phyloP scores from a whole-genome alignment of 257 asterid species.

The Salvia splendens region DNA sequence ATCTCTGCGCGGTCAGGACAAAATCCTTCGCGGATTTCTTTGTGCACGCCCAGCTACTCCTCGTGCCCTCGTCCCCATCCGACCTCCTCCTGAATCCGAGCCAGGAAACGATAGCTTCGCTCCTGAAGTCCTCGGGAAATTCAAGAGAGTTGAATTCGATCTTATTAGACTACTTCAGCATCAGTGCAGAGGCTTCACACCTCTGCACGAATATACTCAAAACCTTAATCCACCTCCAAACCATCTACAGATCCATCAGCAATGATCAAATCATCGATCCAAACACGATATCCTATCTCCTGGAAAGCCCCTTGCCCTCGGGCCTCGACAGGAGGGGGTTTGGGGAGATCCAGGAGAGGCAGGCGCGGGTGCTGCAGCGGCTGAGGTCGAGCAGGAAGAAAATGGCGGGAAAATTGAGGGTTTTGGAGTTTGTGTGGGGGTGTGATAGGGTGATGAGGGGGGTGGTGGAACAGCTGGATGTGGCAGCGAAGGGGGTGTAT shows the following conservation, averaged over 20 bases:
- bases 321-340: too few relatives aligned
- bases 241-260: conserved; percentile 39
- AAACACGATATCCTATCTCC: conserved; percentile 38
- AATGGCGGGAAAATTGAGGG: conserved; percentile 46
- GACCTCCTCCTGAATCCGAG: conserved; percentile 62
- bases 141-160: conserved; percentile 47
- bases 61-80: conserved; percentile 27
- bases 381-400: conserved; percentile 29
- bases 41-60: conserved; percentile 48
- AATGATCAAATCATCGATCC: conserved; percentile 35
- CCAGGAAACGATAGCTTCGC: conserved; percentile 50
- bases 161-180: conserved; percentile 51
- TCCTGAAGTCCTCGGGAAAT: conserved; percentile 42
- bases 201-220: conserved; percentile 61
- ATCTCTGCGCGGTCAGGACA: conserved; percentile 63
- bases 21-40: conserved; percentile 71
- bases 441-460: conserved; percentile 25
- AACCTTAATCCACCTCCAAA: conserved; percentile 47
- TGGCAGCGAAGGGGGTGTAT: conserved; percentile 84
- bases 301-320: conserved; percentile 43
- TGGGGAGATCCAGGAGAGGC: conserved; percentile 37
- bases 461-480: conserved; percentile 44
- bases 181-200: conserved; percentile 71
- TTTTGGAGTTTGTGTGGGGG: conserved; percentile 41
- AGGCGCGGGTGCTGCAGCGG: conserved; percentile 43